These are phyloP conservation scores for Dentipellis sp. DNA, from an alignment of 768 basidiomycete species.

Conservation along the genomic window DNA sequence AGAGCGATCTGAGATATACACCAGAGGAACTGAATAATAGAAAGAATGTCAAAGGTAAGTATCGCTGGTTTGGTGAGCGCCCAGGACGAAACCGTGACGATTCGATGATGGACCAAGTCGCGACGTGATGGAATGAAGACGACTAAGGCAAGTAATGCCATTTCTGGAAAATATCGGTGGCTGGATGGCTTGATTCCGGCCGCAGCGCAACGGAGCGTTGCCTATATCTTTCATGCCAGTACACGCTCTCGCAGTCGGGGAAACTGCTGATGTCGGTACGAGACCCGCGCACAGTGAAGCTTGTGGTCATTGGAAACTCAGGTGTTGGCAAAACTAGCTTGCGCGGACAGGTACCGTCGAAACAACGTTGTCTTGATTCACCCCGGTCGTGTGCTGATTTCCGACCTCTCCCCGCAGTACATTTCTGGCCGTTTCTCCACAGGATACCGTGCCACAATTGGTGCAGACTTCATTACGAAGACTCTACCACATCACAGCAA, in stretches of 20 bases:
- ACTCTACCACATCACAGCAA: slow-evolving; percentile 51
- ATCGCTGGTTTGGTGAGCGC: no score
- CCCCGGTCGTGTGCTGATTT: background rate
- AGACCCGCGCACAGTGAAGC: slow-evolving; percentile 63
- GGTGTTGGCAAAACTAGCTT: slow-evolving; percentile 83
- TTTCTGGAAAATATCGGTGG: no score
- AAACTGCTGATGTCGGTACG: background rate
- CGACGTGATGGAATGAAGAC: no score
- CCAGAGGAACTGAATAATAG: no score
- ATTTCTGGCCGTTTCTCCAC: slow-evolving; percentile 68
- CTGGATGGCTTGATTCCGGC: no score
- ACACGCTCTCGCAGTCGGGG: background rate
- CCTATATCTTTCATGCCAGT: no score
- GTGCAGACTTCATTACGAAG: slow-evolving; percentile 83
- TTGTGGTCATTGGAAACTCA: slow-evolving; percentile 74
- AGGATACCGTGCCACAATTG: slow-evolving; percentile 79
- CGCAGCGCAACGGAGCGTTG: background rate
- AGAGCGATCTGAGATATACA: no score
- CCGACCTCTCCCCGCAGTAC: slow-evolving; percentile 35
- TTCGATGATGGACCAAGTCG: no score
- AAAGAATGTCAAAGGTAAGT: no score
- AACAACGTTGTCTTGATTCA: background rate
- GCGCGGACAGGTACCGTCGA: slow-evolving; percentile 49
- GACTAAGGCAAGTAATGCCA: background rate
- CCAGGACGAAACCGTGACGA: no score